These are phyloP conservation scores for Nemania sp. DNA, from an alignment of 2,329 filamentous ascomycete genomes.

Conservation along the genomic window DNA sequence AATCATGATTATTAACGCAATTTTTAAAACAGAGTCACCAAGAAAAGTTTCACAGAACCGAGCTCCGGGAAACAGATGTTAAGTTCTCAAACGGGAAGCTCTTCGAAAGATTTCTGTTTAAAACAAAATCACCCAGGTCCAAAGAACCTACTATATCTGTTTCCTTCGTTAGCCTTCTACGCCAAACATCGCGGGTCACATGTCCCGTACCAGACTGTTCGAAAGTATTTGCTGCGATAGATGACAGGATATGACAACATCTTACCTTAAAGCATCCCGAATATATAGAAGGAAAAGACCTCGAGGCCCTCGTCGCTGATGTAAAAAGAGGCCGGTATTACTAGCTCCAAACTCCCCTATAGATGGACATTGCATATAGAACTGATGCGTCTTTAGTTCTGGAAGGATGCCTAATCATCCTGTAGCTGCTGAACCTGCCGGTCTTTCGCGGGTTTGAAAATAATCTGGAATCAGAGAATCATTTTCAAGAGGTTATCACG, in stretches of 20 bases:
- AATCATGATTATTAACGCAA: too few species aligned
- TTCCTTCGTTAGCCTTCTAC: constrained; percentile 17
- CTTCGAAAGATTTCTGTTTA: too few species aligned
- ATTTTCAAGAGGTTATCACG: too few species aligned
- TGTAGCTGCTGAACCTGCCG: neutral
- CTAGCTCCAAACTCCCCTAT: neutral
- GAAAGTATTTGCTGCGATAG: constrained; percentile 1
- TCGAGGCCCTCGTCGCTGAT: constrained; percentile 12
- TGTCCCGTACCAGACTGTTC: constrained; percentile 13
- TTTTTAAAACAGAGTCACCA: too few species aligned
- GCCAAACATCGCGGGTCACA: constrained; percentile 7
- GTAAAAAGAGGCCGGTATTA: constrained; percentile 23
- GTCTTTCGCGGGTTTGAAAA: constrained; percentile 8
- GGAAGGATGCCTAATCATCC: neutral
- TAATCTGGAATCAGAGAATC: too few species aligned
- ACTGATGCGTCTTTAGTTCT: constrained; percentile 5
- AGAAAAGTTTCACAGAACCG: too few species aligned
- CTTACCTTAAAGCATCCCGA: constrained; percentile 9
- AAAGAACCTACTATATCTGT: constrained; percentile 14
- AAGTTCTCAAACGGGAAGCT: too few species aligned
- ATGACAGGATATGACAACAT: constrained; percentile 19
- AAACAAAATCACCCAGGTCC: constrained; percentile 6
- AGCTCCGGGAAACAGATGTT: too few species aligned
- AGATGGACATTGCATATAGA: neutral
- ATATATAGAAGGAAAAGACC: constrained; percentile 19